A percentile compares a stretch with the other conserved stretches of the same genome.
These are phyloP conservation scores for Trapa bicornis DNA, from an alignment of 345 rosid genomes.

Conservation along the genomic window DNA sequence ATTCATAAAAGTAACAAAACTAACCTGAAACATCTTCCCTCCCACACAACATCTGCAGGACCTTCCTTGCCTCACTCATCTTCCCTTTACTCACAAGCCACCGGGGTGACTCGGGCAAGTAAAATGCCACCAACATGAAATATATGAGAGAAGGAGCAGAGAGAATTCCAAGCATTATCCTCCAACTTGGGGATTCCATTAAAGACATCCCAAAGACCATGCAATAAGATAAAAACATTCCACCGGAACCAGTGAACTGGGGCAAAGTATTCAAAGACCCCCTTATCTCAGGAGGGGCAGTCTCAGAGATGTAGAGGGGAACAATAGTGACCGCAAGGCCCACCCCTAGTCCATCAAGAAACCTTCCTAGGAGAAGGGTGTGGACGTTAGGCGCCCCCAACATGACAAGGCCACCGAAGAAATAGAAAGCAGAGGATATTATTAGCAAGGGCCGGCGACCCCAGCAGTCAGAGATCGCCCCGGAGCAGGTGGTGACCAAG, in stretches of 20 bases:
- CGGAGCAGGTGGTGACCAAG: slow-evolving; percentile 14
- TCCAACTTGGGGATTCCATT: slow-evolving; percentile 13
- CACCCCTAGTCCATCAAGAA: slow-evolving; percentile 16
- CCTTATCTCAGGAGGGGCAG: slow-evolving; percentile 20
- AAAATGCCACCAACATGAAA: slow-evolving; percentile 8
- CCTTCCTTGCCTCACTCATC: slow-evolving; percentile 16
- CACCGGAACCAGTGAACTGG: slow-evolving; percentile 15
- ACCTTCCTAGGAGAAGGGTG: slow-evolving; percentile 14
- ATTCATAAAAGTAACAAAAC: neutral
- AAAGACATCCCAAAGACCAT: slow-evolving; percentile 16
- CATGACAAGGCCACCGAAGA: slow-evolving; percentile 12
- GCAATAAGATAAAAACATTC: slow-evolving; percentile 17
- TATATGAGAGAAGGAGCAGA: slow-evolving; percentile 11
- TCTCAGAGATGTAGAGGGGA: slow-evolving; percentile 17
- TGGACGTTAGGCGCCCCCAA: slow-evolving; percentile 15
- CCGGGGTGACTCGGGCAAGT: slow-evolving; percentile 18
- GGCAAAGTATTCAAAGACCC: slow-evolving; percentile 15
- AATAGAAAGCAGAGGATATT: slow-evolving; percentile 14
- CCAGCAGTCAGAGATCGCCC: slow-evolving; percentile 13
- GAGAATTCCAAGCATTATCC: slow-evolving; percentile 18
- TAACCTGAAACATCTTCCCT: slow-evolving; percentile 19
- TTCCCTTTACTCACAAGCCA: slow-evolving; percentile 19
- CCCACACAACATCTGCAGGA: slow-evolving; percentile 15
- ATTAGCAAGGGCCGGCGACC: slow-evolving; percentile 17
- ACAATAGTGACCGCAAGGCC: slow-evolving; percentile 14